These are phyloP conservation scores for Nannochloropsis gaditana DNA, from an alignment of 108 stramenopile species.

Conservation along the genomic window DNA sequence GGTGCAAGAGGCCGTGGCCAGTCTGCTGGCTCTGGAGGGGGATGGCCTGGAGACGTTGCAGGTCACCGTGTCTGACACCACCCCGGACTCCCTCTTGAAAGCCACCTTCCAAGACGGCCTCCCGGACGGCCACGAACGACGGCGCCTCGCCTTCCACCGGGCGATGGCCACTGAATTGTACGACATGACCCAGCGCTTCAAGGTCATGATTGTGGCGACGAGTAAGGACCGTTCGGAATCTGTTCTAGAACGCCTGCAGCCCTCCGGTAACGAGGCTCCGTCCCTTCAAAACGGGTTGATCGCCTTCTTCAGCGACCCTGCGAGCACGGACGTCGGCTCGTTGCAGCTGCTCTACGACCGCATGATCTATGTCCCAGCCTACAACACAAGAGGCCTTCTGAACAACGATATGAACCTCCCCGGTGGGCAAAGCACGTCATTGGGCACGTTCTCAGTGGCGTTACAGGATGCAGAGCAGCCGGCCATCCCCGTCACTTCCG, in stretches of 20 bases:
- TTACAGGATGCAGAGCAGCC: conserved; percentile 9
- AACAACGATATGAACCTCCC: not conserved
- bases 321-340: not conserved
- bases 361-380: not conserved
- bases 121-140: not conserved
- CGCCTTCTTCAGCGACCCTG: not conserved
- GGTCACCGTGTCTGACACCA: not conserved
- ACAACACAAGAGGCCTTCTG: not conserved
- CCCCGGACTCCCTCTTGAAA: not conserved
- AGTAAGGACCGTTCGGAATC: not conserved
- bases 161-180: not conserved
- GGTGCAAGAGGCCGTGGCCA: not conserved
- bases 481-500: not conserved
- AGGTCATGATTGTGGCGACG: conserved; percentile 12
- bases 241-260: not conserved
- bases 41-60: conserved; percentile 1
- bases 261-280: not conserved
- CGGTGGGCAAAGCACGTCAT: not conserved
- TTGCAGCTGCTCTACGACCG: not conserved
- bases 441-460: not conserved
- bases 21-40: not conserved
- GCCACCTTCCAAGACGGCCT: not conserved
- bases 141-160: not conserved
- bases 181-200: conserved; percentile 17
- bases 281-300: not conserved